Conservation (phyloP, 192 early-diverging fungal species). For the Chytriomyces confervae region DNA sequence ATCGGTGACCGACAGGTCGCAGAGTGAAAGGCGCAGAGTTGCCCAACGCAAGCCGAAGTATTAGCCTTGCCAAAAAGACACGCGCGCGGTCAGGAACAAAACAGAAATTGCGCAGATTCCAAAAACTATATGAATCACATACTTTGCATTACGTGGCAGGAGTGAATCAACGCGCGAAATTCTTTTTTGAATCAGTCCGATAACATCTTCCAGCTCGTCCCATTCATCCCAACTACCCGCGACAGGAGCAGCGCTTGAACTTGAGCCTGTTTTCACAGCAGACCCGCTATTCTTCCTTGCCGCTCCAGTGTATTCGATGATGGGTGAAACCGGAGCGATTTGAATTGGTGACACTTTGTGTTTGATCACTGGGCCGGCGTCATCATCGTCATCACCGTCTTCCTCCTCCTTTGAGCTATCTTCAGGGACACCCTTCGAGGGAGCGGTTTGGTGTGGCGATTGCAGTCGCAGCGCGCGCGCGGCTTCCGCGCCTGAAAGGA, state of each 20-base stretch:
- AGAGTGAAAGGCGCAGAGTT: slow-evolving; percentile 45
- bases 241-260: no score
- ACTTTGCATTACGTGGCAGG: slow-evolving; percentile 48
- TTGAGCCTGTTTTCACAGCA: no score
- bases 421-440: background rate
- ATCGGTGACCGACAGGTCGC: slow-evolving; percentile 40
- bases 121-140: slow-evolving; percentile 18
- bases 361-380: background rate
- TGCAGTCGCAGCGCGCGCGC: no score
- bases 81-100: background rate
- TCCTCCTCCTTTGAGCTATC: background rate
- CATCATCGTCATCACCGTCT: background rate
- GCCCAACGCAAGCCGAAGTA: slow-evolving; percentile 52
- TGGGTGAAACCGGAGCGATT: slow-evolving; percentile 4
- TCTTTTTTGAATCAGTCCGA: slow-evolving; percentile 22
- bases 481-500: background rate
- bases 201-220: no score
- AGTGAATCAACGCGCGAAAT: slow-evolving; percentile 41
- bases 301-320: no score
- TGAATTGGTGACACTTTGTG: background rate
- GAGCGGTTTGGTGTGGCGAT: background rate
- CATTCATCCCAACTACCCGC: no score
- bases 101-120: background rate
- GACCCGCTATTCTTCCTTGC: no score
- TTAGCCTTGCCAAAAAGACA: slow-evolving; percentile 34